phyloP scores from a whole-genome alignment of 805 yeast genomes.

The Wickerhamiella siamensis region DNA sequence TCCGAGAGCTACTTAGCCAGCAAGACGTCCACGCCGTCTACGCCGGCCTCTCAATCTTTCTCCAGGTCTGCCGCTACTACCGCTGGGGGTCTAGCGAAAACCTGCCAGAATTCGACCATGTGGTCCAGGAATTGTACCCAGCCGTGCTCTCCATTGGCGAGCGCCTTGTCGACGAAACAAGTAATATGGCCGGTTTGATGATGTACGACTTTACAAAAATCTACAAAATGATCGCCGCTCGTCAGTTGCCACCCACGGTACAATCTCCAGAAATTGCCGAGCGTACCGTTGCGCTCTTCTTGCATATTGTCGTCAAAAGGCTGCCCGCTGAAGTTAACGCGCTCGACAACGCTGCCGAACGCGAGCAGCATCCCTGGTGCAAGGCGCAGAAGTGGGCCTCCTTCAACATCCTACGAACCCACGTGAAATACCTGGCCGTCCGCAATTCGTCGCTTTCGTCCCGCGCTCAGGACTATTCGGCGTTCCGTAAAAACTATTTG shows the following conservation, averaged over 20 bases:
- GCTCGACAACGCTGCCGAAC: slow-evolving; percentile 36
- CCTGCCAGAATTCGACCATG: slow-evolving; percentile 37
- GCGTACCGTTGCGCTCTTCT: slow-evolving; percentile 68
- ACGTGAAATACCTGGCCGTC: slow-evolving; percentile 45
- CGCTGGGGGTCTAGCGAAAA: slow-evolving; percentile 54
- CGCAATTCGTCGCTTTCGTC: slow-evolving; percentile 17
- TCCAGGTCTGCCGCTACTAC: slow-evolving; percentile 54
- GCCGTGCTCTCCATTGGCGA: slow-evolving; percentile 52
- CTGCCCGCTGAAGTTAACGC: slow-evolving; percentile 41
- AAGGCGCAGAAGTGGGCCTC: slow-evolving; percentile 83
- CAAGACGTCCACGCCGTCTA: slow-evolving; percentile 35
- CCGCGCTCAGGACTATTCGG: slow-evolving; percentile 35
- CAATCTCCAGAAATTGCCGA: slow-evolving; percentile 38
- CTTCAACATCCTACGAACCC: slow-evolving; percentile 59
- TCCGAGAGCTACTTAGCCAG: slow-evolving; percentile 32
- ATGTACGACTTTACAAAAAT: slow-evolving; percentile 57
- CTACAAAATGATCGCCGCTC: slow-evolving; percentile 55
- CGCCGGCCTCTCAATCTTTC: slow-evolving; percentile 56
- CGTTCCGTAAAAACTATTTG: slow-evolving; percentile 42
- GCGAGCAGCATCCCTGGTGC: slow-evolving; percentile 44
- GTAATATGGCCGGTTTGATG: slow-evolving; percentile 49
- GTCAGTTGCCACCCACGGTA: slow-evolving; percentile 42
- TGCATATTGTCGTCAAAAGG: slow-evolving; percentile 44
- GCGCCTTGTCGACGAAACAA: slow-evolving; percentile 31
- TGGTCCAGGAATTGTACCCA: slow-evolving; percentile 49